Evolutionary conservation across 192 early-diverging fungal genomes (phyloP).

Genomic region (Mortierella hygrophila): DNA sequence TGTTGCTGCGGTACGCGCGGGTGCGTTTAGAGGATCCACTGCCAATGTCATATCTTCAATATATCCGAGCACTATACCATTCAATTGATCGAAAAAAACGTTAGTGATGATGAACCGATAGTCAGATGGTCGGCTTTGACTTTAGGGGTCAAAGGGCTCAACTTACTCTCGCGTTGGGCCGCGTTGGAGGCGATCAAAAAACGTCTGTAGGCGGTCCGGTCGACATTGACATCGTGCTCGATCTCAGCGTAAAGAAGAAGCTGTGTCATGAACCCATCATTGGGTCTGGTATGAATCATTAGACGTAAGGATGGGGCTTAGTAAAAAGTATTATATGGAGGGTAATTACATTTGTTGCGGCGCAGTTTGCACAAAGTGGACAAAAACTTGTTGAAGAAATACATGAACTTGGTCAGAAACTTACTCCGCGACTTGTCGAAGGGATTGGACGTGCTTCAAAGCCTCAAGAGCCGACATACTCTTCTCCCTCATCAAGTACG

Average conservation of each 20-base stretch:
- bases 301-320: neutral
- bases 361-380: neutral
- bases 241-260: slow-evolving; percentile 72
- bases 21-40: slow-evolving; percentile 59
- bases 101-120: neutral
- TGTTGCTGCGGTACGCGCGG: slow-evolving; percentile 13
- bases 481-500: slow-evolving; percentile 76
- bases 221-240: slow-evolving; percentile 66
- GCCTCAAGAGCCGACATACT: slow-evolving; percentile 63
- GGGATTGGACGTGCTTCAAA: slow-evolving; percentile 50
- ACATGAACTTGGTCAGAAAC: neutral
- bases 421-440: slow-evolving; percentile 62
- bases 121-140: neutral
- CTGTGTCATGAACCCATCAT: slow-evolving; percentile 74
- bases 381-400: neutral
- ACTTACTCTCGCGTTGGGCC: slow-evolving; percentile 64
- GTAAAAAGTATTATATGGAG: neutral
- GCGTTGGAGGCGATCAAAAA: slow-evolving; percentile 74
- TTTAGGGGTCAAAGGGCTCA: neutral
- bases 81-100: neutral
- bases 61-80: slow-evolving; percentile 62
- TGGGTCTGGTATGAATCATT: slow-evolving; percentile 58
- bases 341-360: neutral
- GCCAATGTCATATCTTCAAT: slow-evolving; percentile 69
- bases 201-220: slow-evolving; percentile 71